These are phyloP conservation scores for Trametes pubescens DNA, from an alignment of 1,284 basidiomycete genomes.

Conservation along the genomic window DNA sequence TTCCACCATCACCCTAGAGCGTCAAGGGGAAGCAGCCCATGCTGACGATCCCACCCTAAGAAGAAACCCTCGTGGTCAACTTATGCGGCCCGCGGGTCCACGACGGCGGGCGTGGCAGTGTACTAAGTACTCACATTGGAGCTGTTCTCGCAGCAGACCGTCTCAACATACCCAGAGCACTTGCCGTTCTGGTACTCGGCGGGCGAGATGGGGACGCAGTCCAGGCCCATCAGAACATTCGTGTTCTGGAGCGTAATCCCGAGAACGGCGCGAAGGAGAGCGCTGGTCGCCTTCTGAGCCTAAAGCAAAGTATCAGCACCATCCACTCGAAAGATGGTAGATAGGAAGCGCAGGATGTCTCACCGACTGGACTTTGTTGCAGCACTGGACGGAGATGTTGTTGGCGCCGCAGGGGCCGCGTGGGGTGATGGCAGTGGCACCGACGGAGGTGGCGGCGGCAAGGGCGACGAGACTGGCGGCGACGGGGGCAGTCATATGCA, in stretches of 20 bases:
- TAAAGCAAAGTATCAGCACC: neutral
- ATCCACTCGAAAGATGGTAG: too few relatives aligned
- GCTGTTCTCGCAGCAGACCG: slow-evolving; percentile 35
- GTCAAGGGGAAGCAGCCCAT: slow-evolving; percentile 33
- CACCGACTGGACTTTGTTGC: slow-evolving; percentile 16
- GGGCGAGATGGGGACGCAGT: slow-evolving; percentile 30
- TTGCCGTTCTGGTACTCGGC: neutral
- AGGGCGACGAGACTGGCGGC: slow-evolving; percentile 17
- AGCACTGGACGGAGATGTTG: slow-evolving; percentile 26
- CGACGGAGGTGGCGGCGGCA: slow-evolving; percentile 18
- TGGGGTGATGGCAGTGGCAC: slow-evolving; percentile 17
- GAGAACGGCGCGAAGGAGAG: slow-evolving; percentile 22
- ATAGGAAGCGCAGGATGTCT: too few relatives aligned
- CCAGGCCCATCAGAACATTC: slow-evolving; percentile 21
- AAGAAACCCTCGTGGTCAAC: neutral
- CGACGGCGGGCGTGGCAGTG: too few relatives aligned
- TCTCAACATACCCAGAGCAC: too few relatives aligned
- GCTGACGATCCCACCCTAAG: slow-evolving; percentile 34
- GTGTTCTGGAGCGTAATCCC: slow-evolving; percentile 18
- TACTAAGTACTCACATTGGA: slow-evolving; percentile 20
- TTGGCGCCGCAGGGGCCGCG: slow-evolving; percentile 26
- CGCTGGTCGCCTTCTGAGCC: neutral
- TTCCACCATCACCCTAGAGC: slow-evolving; percentile 2
- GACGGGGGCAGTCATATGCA: slow-evolving; percentile 23
- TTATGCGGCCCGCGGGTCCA: too few relatives aligned